Conservation (phyloP, 345 rosid species). For the Lepidium didymum region DNA sequence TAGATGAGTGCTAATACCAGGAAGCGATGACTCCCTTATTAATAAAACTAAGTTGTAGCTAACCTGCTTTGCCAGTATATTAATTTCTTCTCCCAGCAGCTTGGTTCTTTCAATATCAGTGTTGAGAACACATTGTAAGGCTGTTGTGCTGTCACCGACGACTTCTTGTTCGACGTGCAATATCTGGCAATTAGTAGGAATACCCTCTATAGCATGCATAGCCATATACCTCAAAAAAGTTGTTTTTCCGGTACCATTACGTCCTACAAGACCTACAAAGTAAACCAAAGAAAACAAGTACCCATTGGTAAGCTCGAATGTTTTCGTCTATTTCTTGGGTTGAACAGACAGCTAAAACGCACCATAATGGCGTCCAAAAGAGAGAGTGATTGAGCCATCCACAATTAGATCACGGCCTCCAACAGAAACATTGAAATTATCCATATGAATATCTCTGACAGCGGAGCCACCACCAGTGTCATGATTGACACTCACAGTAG, state of each 20-base stretch:
- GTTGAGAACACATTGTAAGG: slow-evolving; percentile 92
- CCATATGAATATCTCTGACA: slow-evolving; percentile 89
- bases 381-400: slow-evolving; percentile 77
- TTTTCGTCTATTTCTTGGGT: background rate
- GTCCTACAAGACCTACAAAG: slow-evolving; percentile 84
- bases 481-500: slow-evolving; percentile 73
- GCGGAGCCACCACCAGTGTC: slow-evolving; percentile 60
- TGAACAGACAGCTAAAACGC: slow-evolving; percentile 20
- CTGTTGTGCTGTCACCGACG: slow-evolving; percentile 77
- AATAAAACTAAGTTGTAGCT: slow-evolving; percentile 11
- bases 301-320: background rate
- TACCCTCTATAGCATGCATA: slow-evolving; percentile 95
- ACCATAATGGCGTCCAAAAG: slow-evolving; percentile 98
- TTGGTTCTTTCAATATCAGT: slow-evolving; percentile 83
- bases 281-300: slow-evolving; percentile 2
- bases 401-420: slow-evolving; percentile 98
- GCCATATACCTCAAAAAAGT: slow-evolving; percentile 97
- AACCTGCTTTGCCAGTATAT: slow-evolving; percentile 66
- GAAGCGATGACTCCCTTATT: background rate
- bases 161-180: slow-evolving; percentile 99
- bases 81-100: slow-evolving; percentile 80
- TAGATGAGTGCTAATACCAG: background rate
- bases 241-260: slow-evolving; percentile 98
- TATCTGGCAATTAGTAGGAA: slow-evolving; percentile 92
- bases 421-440: slow-evolving; percentile 84